Conservation (phyloP, 106 monocot genomes). For the Acorus calamus region DNA sequence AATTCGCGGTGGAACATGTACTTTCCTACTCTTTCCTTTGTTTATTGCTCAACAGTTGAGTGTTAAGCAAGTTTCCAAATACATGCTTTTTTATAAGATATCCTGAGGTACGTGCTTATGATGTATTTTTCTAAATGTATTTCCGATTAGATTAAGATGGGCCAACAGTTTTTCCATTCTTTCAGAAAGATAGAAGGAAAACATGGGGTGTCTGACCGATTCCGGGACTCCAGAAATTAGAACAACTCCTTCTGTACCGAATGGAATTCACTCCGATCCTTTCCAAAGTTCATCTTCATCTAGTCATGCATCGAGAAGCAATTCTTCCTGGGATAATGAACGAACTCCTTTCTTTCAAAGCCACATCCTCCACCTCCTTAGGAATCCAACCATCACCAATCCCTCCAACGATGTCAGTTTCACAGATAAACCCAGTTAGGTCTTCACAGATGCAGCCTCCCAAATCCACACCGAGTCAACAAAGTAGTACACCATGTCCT, state of each 20-base stretch:
- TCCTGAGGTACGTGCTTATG: conserved; percentile 52
- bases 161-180: background rate
- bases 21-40: conserved; percentile 78
- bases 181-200: conserved; percentile 94
- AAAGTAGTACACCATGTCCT: conserved; percentile 17
- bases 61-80: conserved; percentile 90
- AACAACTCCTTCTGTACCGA: conserved; percentile 31
- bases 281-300: conserved; percentile 17
- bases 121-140: background rate
- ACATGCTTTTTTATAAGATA: conserved; percentile 94
- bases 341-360: conserved; percentile 50
- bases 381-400: conserved; percentile 12
- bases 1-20: conserved; percentile 83
- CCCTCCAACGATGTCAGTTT: conserved; percentile 7
- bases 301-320: conserved; percentile 25
- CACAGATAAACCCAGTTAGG: conserved; percentile 9
- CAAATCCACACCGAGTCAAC: conserved; percentile 10
- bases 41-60: conserved; percentile 76
- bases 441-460: conserved; percentile 22
- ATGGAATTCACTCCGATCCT: conserved; percentile 54
- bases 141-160: too few relatives aligned
- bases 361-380: conserved; percentile 6
- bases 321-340: conserved; percentile 85
- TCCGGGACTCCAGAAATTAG: conserved; percentile 35
- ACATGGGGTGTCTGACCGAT: conserved; percentile 68